Evolutionary conservation across 352 stramenopile species (phyloP), one percentile per base, ranked within the genome.

Genomic region (Saprolegnia parasitica): DNA sequence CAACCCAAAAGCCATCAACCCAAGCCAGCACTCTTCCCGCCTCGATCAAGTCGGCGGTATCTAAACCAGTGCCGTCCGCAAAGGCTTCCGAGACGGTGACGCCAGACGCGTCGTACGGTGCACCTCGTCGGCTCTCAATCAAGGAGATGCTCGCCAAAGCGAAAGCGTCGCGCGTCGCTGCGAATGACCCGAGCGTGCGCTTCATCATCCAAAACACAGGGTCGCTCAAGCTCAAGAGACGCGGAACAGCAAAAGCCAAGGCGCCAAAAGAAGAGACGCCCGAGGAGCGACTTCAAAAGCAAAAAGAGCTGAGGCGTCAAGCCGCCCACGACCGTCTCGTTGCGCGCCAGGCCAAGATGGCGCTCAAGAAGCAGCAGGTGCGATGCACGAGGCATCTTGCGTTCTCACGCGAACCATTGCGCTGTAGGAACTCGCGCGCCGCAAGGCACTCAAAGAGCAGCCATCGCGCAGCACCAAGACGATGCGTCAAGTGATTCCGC

Each of bases 271-370:
- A 68, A 63, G 45, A 24, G 20, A 65, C 5, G 16, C 32, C 57
- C 35, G 56, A 65, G 45, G 66, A 65, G 15, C 23, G 29, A 29
- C 49, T 72, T 9, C 24, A 67, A 55, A 50, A 68, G 13, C 56
- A 90, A 65, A 78, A 79, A 15, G 78, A 90, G 35, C 66, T 70
- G 32, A 71, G 81, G 24, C 73, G 80, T 29, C 76, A 84, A 61
- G 77, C 80, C 29, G 84, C 84, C 6, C 86, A 86, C 62, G 77
- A 88, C 54, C 79, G 84, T 1, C 70, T 92, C 3, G 20, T 87
- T 5, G 81, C 80, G 4, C 75, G 83, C 16, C 83, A 88, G 66
- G 75, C 62, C 26, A 68, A 79, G 45, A 70, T 89, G 4, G 80
- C 88, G 67, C 73, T 71, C 0, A 80, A 77, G 61, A 78, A 76